Percentiles rank a stretch among this genome's conserved stretches.
These are phyloP conservation scores for Rhizopogon hawkerae DNA, from an alignment of 1,284 basidiomycete genomes.

Conservation along the genomic window DNA sequence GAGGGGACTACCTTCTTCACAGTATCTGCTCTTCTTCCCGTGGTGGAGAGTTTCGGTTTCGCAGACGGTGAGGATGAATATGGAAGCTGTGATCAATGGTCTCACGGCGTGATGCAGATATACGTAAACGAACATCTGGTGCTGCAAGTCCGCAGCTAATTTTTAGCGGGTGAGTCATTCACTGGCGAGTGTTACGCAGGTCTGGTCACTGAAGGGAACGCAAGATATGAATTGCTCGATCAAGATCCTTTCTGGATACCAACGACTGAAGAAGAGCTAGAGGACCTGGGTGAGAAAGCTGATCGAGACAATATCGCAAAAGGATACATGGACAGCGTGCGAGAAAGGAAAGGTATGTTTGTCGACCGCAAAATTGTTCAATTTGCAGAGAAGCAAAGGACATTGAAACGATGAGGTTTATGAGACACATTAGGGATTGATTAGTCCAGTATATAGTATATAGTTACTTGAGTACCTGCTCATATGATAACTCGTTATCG, in stretches of 20 bases:
- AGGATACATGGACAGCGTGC: slow-evolving; percentile 86
- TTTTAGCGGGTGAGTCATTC: slow-evolving; percentile 72
- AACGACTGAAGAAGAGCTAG: slow-evolving; percentile 94
- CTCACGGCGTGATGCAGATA: slow-evolving; percentile 49
- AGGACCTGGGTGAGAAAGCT: slow-evolving; percentile 94
- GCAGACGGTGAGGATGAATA: slow-evolving; percentile 64
- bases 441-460: slow-evolving; percentile 1
- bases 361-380: slow-evolving; percentile 90
- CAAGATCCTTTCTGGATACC: slow-evolving; percentile 99
- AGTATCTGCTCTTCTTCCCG: slow-evolving; percentile 84
- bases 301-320: slow-evolving; percentile 94
- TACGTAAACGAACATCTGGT: slow-evolving; percentile 92
- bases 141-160: slow-evolving; percentile 96
- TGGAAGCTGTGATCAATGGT: slow-evolving; percentile 4
- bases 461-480: too few species aligned
- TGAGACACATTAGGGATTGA: background rate
- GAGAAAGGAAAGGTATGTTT: slow-evolving; percentile 92
- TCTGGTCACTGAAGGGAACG: slow-evolving; percentile 13
- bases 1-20: slow-evolving; percentile 96
- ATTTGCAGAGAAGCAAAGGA: slow-evolving; percentile 93
- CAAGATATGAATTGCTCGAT: slow-evolving; percentile 79
- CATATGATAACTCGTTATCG: background rate
- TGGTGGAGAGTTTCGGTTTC: slow-evolving; percentile 97
- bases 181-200: slow-evolving; percentile 2
- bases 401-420: slow-evolving; percentile 66